Conservation (phyloP, 2,329 filamentous ascomycete genomes). For the Aspergillus quadricinctus region DNA sequence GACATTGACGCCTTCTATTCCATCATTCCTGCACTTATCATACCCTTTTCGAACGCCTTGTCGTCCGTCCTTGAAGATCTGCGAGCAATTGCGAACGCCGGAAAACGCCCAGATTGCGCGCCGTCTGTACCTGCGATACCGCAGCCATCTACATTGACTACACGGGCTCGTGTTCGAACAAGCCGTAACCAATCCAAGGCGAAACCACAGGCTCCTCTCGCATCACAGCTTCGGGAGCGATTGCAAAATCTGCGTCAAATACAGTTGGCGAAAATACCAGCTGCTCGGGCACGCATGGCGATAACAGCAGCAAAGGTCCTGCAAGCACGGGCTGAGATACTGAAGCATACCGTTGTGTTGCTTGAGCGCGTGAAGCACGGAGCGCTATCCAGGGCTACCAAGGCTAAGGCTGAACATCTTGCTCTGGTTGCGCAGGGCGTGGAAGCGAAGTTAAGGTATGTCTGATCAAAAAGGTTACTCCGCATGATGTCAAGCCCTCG, state of each 20-base stretch:
- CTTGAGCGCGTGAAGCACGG: conserved; percentile 40
- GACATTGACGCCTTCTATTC: conserved; percentile 35
- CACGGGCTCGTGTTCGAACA: conserved; percentile 12
- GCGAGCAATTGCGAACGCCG: conserved; percentile 22
- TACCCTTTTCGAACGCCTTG: conserved; percentile 23
- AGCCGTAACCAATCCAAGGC: conserved; percentile 5
- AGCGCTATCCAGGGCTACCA: conserved; percentile 30
- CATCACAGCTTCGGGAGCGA: conserved; percentile 26
- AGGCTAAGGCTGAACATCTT: conserved; percentile 38
- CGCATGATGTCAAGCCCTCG: neutral
- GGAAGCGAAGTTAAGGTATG: conserved; percentile 36
- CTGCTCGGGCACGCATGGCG: conserved; percentile 31
- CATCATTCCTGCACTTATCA: conserved; percentile 22
- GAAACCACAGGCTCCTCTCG: conserved; percentile 14
- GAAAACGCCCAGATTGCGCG: conserved; percentile 3
- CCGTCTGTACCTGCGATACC: conserved; percentile 8
- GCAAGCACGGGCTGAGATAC: conserved; percentile 25
- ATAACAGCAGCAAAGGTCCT: conserved; percentile 32
- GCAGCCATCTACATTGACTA: conserved; percentile 5
- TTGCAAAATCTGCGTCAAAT: conserved; percentile 23
- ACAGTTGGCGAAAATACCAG: conserved; percentile 32
- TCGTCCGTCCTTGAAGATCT: conserved; percentile 22
- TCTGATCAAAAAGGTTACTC: conserved; percentile 1
- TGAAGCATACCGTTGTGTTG: conserved; percentile 37
- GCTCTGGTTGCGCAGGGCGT: conserved; percentile 35